Conservation (phyloP, 352 stramenopile genomes). For the Phytophthora palmivora region DNA sequence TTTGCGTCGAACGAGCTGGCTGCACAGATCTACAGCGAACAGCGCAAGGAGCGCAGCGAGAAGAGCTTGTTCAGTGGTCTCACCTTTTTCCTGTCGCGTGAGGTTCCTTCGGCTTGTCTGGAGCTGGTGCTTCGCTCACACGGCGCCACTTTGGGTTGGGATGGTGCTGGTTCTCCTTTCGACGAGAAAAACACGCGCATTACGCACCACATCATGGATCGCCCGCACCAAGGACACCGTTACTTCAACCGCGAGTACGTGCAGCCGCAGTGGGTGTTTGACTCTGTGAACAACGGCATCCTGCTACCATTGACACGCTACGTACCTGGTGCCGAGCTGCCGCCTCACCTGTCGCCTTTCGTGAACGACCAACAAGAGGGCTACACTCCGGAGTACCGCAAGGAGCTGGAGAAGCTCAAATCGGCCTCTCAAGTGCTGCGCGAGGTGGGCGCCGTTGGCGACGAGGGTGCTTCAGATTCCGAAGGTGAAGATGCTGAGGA, state of each 20-base stretch:
- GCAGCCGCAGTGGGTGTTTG: constrained; percentile 99
- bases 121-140: constrained; percentile 97
- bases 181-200: constrained; percentile 91
- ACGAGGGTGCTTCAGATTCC: constrained; percentile 38
- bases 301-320: constrained; percentile 95
- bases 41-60: constrained; percentile 80
- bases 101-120: constrained; percentile 94
- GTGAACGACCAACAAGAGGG: constrained; percentile 97
- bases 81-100: constrained; percentile 94
- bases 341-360: constrained; percentile 95
- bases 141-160: constrained; percentile 96
- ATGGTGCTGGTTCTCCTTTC: constrained; percentile 93
- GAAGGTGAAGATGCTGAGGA: constrained; percentile 69
- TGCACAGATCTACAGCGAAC: constrained; percentile 79
- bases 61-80: constrained; percentile 86
- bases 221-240: constrained; percentile 89
- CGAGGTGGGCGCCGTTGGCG: constrained; percentile 57
- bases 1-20: constrained; percentile 86
- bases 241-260: constrained; percentile 97
- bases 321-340: constrained; percentile 91
- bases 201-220: constrained; percentile 98
- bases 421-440: constrained; percentile 78
- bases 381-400: constrained; percentile 97
- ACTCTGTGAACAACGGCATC: constrained; percentile 97
- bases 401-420: constrained; percentile 87